These are phyloP conservation scores for Apiospora saccharicola DNA, from an alignment of 2,329 filamentous ascomycete species.

Conservation along the genomic window DNA sequence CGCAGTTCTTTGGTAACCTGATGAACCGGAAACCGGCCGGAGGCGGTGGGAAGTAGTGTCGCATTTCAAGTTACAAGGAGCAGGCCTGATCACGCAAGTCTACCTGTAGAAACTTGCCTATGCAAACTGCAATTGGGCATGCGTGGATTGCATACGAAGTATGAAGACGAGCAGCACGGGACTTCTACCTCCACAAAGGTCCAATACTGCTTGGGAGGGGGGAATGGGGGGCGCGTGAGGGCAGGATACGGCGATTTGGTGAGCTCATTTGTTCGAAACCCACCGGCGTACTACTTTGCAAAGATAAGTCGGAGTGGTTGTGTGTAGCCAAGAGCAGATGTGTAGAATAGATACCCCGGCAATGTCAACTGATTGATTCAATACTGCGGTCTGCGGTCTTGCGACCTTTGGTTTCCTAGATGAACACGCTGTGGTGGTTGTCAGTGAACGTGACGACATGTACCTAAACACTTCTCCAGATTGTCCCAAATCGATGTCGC, in stretches of 20 bases:
- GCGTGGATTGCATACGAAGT: neutral
- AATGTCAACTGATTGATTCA: constrained; percentile 21
- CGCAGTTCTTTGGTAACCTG: constrained; percentile 66
- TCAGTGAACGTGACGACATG: neutral
- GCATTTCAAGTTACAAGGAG: neutral
- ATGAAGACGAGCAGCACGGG: neutral
- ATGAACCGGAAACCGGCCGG: constrained; percentile 60
- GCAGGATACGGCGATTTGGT: constrained; percentile 20
- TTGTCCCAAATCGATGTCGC: neutral
- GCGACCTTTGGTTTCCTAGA: neutral
- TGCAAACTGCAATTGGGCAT: neutral
- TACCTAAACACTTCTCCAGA: too few relatives aligned
- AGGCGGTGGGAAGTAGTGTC: constrained; percentile 3
- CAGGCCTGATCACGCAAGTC: neutral
- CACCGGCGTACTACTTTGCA: constrained; percentile 8
- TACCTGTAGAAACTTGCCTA: too few relatives aligned
- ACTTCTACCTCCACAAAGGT: too few relatives aligned
- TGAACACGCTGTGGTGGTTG: too few relatives aligned
- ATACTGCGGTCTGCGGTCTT: neutral
- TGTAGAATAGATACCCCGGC: constrained; percentile 27
- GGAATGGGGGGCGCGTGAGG: neutral
- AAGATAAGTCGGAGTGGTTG: constrained; percentile 7
- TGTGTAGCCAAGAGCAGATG: constrained; percentile 14
- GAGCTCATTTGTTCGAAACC: constrained; percentile 17
- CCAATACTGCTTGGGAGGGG: neutral